Evolutionary conservation across 257 asterid species (phyloP).

Genomic region (Solanum corneliomulleri): DNA sequence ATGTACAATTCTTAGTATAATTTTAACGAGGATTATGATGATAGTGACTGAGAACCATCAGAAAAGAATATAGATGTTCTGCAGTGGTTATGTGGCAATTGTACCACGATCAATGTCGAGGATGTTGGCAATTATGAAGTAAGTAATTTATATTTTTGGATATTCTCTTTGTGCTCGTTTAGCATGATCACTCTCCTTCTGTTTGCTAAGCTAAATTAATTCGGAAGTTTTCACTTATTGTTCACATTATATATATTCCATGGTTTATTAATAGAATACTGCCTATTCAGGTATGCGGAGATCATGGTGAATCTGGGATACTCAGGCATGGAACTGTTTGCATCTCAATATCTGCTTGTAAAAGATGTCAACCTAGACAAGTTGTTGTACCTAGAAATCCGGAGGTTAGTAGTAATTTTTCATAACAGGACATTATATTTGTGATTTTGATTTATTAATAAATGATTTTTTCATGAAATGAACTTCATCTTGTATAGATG

Average conservation of each 20-base stretch:
- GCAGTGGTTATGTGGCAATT: constrained; percentile 47
- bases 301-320: constrained; percentile 76
- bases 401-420: too few species aligned
- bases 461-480: too few species aligned
- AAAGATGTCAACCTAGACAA: neutral
- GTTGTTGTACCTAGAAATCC: too few species aligned
- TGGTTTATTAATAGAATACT: neutral
- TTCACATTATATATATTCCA: neutral
- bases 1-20: constrained; percentile 45
- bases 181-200: neutral
- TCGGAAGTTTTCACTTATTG: neutral
- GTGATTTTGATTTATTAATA: too few species aligned
- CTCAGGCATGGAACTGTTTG: constrained; percentile 52
- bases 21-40: constrained; percentile 61
- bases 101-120: constrained; percentile 66
- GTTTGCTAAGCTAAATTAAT: neutral
- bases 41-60: constrained; percentile 44
- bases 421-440: too few species aligned
- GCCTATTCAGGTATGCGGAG: constrained; percentile 59
- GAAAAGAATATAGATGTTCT: constrained; percentile 20
- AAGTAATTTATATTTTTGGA: constrained; percentile 2
- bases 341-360: constrained; percentile 41
- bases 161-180: neutral
- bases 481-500: too few species aligned
- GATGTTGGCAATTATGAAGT: constrained; percentile 50